phyloP scores from a whole-genome alignment of 2,329 filamentous ascomycete genomes.

The Zarea fungicola region DNA sequence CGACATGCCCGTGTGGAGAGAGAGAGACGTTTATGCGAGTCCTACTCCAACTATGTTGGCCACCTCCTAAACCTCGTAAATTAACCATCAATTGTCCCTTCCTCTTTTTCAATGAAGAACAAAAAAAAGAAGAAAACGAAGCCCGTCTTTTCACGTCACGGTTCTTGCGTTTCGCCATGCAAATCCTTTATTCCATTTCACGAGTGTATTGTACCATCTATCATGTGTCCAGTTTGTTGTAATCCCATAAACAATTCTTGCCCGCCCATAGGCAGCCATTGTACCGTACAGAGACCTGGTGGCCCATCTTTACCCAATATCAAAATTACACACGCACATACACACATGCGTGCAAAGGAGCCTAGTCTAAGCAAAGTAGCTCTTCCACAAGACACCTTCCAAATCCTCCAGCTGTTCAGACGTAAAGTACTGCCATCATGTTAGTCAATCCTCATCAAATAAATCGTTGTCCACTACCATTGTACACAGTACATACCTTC shows the following conservation, averaged over 20 bases:
- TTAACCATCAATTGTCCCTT: too few relatives aligned
- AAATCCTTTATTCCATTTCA: neutral
- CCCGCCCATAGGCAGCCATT: neutral
- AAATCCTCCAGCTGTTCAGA: conserved; percentile 90
- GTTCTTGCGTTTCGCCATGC: too few relatives aligned
- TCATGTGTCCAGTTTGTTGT: neutral
- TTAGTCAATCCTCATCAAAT: too few relatives aligned
- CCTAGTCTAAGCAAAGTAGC: conserved; percentile 71
- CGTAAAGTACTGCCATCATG: conserved; percentile 63
- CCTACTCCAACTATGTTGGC: too few relatives aligned
- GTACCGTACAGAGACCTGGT: neutral
- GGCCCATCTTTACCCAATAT: neutral
- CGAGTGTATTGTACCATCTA: neutral
- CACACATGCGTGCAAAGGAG: too few relatives aligned
- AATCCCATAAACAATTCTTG: neutral
- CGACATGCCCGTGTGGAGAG: neutral
- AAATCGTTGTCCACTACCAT: neutral
- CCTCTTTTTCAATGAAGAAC: too few relatives aligned
- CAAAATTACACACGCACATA: neutral
- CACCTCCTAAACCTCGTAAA: too few relatives aligned
- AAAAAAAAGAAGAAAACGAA: too few relatives aligned
- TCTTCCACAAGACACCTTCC: conserved; percentile 98
- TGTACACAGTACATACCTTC: conserved; percentile 61
- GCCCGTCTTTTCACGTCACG: too few relatives aligned
- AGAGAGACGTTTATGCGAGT: too few relatives aligned